Evolutionary conservation across 2,329 filamentous ascomycete species (phyloP).

Genomic region (Zopfia rhizophila): DNA sequence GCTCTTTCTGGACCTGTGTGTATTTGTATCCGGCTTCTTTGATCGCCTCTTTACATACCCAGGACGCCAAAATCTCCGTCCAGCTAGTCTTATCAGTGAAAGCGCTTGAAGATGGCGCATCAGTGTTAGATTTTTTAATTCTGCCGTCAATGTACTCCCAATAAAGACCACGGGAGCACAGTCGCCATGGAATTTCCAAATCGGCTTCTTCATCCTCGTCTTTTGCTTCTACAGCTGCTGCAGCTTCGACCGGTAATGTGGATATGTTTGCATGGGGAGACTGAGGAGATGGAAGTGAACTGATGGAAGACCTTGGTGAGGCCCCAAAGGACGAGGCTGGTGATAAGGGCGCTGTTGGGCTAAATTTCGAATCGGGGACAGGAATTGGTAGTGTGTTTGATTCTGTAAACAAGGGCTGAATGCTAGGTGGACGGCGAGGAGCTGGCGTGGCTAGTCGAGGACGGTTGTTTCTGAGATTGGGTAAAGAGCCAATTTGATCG

Average conservation of each 20-base stretch:
- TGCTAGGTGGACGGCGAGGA: constrained; percentile 27
- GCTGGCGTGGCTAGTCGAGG: constrained; percentile 19
- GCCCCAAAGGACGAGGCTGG: constrained; percentile 31
- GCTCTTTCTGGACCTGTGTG: constrained; percentile 46
- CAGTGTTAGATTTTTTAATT: constrained; percentile 41
- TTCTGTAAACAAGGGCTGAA: constrained; percentile 45
- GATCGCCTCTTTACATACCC: constrained; percentile 52
- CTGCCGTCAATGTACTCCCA: constrained; percentile 50
- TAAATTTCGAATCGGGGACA: constrained; percentile 27
- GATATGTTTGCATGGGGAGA: constrained; percentile 40
- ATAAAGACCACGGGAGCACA: constrained; percentile 43
- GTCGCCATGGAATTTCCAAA: constrained; percentile 49
- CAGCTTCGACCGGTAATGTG: constrained; percentile 41
- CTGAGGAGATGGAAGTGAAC: constrained; percentile 22
- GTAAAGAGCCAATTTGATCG: constrained; percentile 32
- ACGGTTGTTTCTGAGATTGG: constrained; percentile 21
- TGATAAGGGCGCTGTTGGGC: constrained; percentile 37
- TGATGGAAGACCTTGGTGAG: constrained; percentile 35
- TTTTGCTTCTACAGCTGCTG: constrained; percentile 43
- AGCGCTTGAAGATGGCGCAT: constrained; percentile 36
- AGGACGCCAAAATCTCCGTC: constrained; percentile 50
- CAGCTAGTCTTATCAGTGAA: constrained; percentile 42
- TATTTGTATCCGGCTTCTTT: constrained; percentile 42
- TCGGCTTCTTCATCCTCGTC: constrained; percentile 42
- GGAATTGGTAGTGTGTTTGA: constrained; percentile 32